Conservation (phyloP, 2,329 filamentous ascomycete genomes). For the Aspergillus calidoustus region DNA sequence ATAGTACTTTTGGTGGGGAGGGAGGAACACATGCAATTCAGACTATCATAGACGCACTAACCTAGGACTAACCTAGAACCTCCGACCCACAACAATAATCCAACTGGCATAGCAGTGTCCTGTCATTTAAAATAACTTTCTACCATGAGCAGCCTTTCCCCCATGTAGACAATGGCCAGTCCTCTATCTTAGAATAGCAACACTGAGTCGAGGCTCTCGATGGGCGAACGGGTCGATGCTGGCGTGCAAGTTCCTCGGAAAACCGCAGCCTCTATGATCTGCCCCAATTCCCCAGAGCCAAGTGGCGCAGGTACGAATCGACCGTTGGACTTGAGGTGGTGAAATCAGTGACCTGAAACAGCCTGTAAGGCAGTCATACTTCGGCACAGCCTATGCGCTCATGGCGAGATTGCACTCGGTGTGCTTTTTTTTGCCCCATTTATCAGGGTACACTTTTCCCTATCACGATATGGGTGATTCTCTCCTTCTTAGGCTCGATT, state of each 20-base stretch:
- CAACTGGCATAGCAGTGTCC: neutral
- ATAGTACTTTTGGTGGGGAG: neutral
- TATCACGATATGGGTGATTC: neutral
- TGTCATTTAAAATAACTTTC: neutral
- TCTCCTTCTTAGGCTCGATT: neutral
- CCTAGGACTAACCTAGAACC: neutral
- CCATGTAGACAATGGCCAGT: neutral
- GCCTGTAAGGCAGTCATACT: neutral
- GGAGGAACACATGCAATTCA: neutral
- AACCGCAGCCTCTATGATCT: neutral
- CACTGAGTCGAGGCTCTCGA: neutral
- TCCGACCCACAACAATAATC: neutral
- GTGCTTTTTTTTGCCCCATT: neutral
- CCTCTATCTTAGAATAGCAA: neutral
- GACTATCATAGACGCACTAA: neutral
- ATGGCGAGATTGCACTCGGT: neutral
- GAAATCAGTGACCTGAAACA: neutral
- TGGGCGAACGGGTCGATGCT: neutral
- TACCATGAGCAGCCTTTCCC: neutral
- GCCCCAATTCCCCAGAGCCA: neutral
- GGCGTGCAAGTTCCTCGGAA: neutral
- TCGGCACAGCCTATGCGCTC: neutral
- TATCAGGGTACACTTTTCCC: neutral
- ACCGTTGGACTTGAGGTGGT: neutral
- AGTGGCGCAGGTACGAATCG: neutral